Evolutionary conservation across 2,329 filamentous ascomycete species (phyloP).

Genomic region (Colletotrichum tanaceti): DNA sequence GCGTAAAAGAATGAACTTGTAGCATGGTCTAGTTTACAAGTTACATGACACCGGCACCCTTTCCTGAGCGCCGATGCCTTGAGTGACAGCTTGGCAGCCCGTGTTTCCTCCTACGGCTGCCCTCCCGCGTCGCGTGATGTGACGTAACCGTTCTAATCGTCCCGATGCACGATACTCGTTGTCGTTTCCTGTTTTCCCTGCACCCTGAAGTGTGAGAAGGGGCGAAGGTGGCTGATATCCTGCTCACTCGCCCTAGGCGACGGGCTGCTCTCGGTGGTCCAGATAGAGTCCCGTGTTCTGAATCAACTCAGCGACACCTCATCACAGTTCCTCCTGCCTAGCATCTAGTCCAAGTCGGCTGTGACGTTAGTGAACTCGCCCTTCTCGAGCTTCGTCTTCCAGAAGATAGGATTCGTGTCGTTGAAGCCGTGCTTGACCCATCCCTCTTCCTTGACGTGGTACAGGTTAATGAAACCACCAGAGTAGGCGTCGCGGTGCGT

Average conservation of each 20-base stretch:
- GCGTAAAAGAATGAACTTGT: conserved; percentile 39
- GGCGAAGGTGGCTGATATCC: background rate
- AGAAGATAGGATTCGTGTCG: conserved; percentile 99
- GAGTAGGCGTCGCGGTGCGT: conserved; percentile 99
- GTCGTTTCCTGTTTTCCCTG: conserved; percentile 12
- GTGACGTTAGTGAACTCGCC: conserved; percentile 98
- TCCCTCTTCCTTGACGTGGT: conserved; percentile 98
- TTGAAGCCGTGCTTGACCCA: conserved; percentile 99
- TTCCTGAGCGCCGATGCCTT: conserved; percentile 12
- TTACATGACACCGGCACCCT: conserved; percentile 34
- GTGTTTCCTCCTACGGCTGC: conserved; percentile 14
- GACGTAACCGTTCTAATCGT: conserved; percentile 25
- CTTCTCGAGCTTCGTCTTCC: conserved; percentile 98
- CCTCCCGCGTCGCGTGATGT: conserved; percentile 11
- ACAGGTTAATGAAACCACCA: conserved; percentile 97
- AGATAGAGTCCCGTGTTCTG: background rate
- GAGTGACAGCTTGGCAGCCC: conserved; percentile 11
- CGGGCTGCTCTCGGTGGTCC: background rate
- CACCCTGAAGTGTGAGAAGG: conserved; percentile 4
- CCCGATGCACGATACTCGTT: conserved; percentile 3
- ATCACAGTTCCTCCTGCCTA: conserved; percentile 9
- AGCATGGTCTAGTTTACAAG: conserved; percentile 42
- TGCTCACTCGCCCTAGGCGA: background rate
- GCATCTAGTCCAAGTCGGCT: conserved; percentile 71
- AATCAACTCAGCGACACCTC: conserved; percentile 17